Evolutionary conservation across 2,329 filamentous ascomycete species (phyloP).

Genomic region (Fusarium multiceps): DNA sequence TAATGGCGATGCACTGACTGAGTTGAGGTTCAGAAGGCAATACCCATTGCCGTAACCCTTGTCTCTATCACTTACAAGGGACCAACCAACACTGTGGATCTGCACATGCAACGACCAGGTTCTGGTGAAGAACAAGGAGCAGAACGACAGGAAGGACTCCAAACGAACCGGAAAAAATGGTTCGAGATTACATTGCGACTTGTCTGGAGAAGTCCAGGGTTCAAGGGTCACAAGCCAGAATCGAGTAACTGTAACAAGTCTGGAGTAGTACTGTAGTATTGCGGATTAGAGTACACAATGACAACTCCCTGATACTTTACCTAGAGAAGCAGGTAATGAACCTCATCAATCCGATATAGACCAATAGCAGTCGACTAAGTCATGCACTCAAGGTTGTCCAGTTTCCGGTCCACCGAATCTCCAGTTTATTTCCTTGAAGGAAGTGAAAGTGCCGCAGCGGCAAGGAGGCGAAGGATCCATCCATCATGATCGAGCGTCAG

Average conservation of each 20-base stretch:
- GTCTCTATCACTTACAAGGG: background rate
- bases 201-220: background rate
- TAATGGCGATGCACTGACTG: constrained; percentile 4
- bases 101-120: constrained; percentile 12
- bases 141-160: background rate
- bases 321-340: background rate
- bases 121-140: background rate
- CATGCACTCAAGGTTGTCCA: background rate
- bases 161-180: background rate
- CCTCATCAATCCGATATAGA: background rate
- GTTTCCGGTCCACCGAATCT: constrained; percentile 4
- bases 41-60: background rate
- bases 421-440: constrained; percentile 3
- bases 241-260: background rate
- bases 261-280: background rate
- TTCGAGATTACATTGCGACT: background rate
- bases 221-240: background rate
- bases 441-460: background rate
- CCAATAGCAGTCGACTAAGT: background rate
- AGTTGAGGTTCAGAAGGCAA: background rate
- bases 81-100: constrained; percentile 16
- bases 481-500: background rate
- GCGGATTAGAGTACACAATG: background rate
- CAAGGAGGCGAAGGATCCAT: background rate
- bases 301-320: background rate